phyloP scores from a whole-genome alignment of 495 filamentous ascomycete species.

The Aspergillus homomorphus region DNA sequence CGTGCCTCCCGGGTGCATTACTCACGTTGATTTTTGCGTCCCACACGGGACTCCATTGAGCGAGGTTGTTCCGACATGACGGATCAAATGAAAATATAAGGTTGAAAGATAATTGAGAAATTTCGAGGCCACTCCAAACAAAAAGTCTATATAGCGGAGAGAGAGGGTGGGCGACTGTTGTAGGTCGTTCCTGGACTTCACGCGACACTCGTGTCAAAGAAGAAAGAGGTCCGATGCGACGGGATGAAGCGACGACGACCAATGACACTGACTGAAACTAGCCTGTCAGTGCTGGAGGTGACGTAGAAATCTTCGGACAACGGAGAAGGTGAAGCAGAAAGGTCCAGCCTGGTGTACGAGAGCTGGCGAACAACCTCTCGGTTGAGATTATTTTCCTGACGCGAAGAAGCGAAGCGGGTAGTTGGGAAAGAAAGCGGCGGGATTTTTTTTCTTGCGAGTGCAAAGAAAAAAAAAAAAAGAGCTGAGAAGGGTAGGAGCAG shows the following conservation, averaged over 20 bases:
- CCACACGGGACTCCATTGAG: conserved; percentile 74
- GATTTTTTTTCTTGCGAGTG: conserved; percentile 4
- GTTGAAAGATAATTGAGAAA: conserved; percentile 7
- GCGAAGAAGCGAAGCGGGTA: conserved; percentile 23
- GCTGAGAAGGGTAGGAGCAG: conserved; percentile 21
- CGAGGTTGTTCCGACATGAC: conserved; percentile 58
- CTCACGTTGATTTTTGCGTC: conserved; percentile 78
- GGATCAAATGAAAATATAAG: not conserved
- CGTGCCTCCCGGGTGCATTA: conserved; percentile 28
- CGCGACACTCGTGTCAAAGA: conserved; percentile 16
- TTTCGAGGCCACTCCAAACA: conserved; percentile 6
- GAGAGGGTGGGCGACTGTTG: not conserved
- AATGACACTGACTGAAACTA: conserved; percentile 8
- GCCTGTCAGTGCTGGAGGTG: conserved; percentile 16
- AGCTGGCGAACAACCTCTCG: conserved; percentile 18
- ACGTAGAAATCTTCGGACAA: conserved; percentile 14
- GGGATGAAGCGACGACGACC: conserved; percentile 1
- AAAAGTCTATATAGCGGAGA: conserved; percentile 10
- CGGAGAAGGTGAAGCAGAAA: conserved; percentile 11
- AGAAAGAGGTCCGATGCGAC: conserved; percentile 1
- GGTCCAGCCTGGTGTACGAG: conserved; percentile 19
- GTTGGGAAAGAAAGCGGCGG: not conserved
- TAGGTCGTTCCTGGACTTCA: conserved; percentile 8
- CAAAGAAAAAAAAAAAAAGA: conserved; percentile 29
- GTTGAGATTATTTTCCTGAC: conserved; percentile 15